Percentiles rank a stretch among this genome's conserved stretches.
These are phyloP conservation scores for Termitomyces titanicus DNA, from an alignment of 768 basidiomycete genomes.

Conservation along the genomic window DNA sequence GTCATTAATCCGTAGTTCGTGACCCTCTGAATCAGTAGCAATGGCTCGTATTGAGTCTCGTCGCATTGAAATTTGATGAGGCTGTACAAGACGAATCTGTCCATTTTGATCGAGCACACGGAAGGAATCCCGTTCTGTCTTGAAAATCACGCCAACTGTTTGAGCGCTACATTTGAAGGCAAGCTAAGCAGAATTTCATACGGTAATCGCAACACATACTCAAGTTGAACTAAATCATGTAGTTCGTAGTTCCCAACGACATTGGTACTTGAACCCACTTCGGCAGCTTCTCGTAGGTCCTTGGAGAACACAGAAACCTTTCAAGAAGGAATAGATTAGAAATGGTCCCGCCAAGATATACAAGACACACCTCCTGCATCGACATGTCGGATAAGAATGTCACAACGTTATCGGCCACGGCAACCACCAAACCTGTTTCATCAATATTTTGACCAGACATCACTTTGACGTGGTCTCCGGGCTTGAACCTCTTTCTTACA, in stretches of 20 bases:
- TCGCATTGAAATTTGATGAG: conserved; percentile 93
- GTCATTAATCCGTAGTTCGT: conserved; percentile 84
- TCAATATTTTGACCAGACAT: conserved; percentile 93
- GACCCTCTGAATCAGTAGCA: conserved; percentile 85
- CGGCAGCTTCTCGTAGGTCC: conserved; percentile 95
- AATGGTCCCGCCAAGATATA: background rate
- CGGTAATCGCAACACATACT: conserved; percentile 52
- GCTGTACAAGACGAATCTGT: conserved; percentile 82
- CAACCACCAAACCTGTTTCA: conserved; percentile 94
- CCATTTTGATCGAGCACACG: conserved; percentile 95
- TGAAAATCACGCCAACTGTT: conserved; percentile 96
- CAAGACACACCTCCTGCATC: conserved; percentile 75
- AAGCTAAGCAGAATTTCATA: background rate
- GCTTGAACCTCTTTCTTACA: conserved; percentile 92
- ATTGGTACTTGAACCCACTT: conserved; percentile 90
- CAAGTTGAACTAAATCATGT: conserved; percentile 94
- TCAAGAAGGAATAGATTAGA: background rate
- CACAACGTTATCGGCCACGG: conserved; percentile 85
- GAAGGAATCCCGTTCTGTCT: conserved; percentile 94
- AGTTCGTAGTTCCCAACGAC: conserved; percentile 91
- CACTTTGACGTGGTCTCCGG: conserved; percentile 98
- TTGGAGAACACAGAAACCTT: conserved; percentile 97
- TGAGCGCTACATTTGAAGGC: conserved; percentile 54
- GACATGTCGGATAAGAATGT: conserved; percentile 98
- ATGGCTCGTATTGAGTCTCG: conserved; percentile 78